Base-by-base conservation (phyloP, 441 rosid species). In the Gossypium armourianum region DNA sequence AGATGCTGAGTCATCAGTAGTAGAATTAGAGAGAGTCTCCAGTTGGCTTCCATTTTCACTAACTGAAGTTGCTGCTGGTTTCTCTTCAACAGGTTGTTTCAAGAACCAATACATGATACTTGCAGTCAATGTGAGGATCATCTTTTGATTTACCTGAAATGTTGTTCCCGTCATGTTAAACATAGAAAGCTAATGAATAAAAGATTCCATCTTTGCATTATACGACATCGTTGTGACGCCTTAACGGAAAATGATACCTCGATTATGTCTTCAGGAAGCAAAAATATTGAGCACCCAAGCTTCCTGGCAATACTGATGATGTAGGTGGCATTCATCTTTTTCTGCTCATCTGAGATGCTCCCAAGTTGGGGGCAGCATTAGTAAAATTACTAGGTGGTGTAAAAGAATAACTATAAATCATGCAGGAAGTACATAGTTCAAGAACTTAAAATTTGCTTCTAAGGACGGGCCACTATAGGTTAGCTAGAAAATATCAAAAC, bases 31-130 rank as follows among this genome's bases (percentile, higher is more conserved):
- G 40, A 80, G 50, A 19, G 87, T 85, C 61, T 88, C 86, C 36
- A 81, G 67, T 28, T 76, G 72, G 77, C 83, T 82, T 66, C 87
- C 86, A 2, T 62, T 78, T 56, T 87, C 96, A 47, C 87, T 90
- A 68, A 91, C 97, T 1, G 96, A 90, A 52, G 82, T 79, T 57
- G 79, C 84, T 0, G 82, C 79, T 64, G 86, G 72, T 71, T 88
- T 85, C 70, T 86, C 92, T 36, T 85, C 86, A 72, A 78, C 81
- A 2, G 92, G 93, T 80, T 92, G 90, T 79, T 86, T 89, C 76
- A 94, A 80, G 81, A 80, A 85, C 99, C 99, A 92, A 43, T 90
- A 80, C 97, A 88, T 92, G 56, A 94, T 88, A 76, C 97, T 94
- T 13, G 96, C 97, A 0, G 97, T 92, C 79, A 94, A 76, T 1